Evolutionary conservation across 441 rosid genomes (phyloP), one percentile per base, ranked within the genome.

Genomic region (Codiaeum variegatum): DNA sequence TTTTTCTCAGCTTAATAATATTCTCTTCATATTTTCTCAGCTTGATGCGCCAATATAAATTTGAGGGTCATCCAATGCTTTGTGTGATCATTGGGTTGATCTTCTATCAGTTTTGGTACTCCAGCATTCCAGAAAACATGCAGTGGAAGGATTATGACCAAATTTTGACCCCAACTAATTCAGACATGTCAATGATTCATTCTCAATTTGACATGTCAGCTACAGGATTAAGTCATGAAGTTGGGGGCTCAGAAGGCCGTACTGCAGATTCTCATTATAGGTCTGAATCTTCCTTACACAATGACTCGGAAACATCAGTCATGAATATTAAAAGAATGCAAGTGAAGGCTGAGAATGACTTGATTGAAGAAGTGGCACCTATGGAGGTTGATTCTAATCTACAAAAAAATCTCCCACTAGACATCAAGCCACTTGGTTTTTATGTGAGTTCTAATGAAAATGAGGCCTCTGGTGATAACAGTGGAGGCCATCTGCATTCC

Each of bases 61-160:
- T 79, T 58, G 91, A 78, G 77, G 81, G 76, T 59, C 85, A 86
- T 31, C 89, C 94, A 18, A 59, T 82, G 79, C 73, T 90, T 64
- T 72, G 83, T 82, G 66, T 88, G 73, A 80, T 84, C 49, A 46
- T 87, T 60, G 97, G 94, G 65, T 79, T 91, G 87, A 86, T 89
- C 62, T 88, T 84, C 71, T 90, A 67, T 71, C 83, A 87, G 82
- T 68, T 85, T 68, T 92, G 96, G 95, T 83, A 82, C 80, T 73
- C 79, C 59, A 81, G 79, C 68, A 79, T 88, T 66, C 77, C 81
- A 36, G 75, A 60, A 63, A 85, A 81, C 69, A 74, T 91, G 75
- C 84, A 81, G 74, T 75, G 76, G 80, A 76, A 76, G 72, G 83
- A 81, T 67, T 64, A 72, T 36, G 81, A 83, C 34, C 74, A 71